Percentiles rank a stretch among this genome's conserved stretches.
phyloP scores from a whole-genome alignment of 441 rosid genomes.

The Melianthus villosus region DNA sequence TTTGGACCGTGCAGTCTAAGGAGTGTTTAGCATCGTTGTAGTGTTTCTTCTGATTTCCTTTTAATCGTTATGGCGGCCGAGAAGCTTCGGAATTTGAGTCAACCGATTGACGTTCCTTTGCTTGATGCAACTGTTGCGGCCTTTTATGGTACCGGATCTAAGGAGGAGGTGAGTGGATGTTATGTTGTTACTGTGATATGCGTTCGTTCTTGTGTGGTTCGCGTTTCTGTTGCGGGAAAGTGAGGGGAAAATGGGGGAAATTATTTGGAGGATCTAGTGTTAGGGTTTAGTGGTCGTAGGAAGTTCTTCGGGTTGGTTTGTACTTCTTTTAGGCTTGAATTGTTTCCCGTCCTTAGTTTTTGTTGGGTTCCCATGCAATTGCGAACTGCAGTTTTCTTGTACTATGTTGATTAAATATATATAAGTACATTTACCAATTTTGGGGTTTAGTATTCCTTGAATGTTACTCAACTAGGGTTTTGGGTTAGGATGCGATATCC shows the following conservation, averaged over 20 bases:
- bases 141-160: constrained; percentile 99
- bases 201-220: not conserved
- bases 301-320: no score
- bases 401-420: no score
- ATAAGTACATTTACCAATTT: no score
- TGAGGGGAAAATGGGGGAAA: constrained; percentile 3
- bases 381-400: no score
- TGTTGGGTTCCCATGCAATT: no score
- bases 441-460: no score
- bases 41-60: constrained; percentile 3
- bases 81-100: constrained; percentile 88
- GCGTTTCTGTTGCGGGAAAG: not conserved
- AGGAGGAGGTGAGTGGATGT: constrained; percentile 63
- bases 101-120: constrained; percentile 78
- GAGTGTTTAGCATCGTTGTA: constrained; percentile 21
- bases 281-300: no score
- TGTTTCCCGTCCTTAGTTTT: no score
- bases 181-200: no score
- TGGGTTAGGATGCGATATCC: no score
- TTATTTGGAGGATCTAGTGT: constrained; percentile 7
- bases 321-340: no score
- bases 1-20: constrained; percentile 14
- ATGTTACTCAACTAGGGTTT: no score
- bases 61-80: constrained; percentile 54
- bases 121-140: constrained; percentile 98